Conservation (phyloP, 805 yeast genomes). For the Saccharomyces paradoxus region DNA sequence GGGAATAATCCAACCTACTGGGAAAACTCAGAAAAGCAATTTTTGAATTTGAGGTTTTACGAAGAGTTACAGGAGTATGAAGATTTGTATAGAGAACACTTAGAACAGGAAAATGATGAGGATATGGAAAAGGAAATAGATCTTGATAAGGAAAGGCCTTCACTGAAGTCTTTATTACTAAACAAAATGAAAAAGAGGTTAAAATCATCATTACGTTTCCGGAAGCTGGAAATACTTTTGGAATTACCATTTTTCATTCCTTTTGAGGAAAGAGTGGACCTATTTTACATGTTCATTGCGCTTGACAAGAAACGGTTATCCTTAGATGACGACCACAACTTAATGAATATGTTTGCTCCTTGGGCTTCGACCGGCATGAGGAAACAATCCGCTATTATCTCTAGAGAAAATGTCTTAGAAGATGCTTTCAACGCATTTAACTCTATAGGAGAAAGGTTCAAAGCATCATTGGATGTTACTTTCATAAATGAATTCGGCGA, state of each 20-base stretch:
- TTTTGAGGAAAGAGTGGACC: slow-evolving; percentile 62
- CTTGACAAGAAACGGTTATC: slow-evolving; percentile 38
- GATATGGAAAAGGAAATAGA: slow-evolving; percentile 36
- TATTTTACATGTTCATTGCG: slow-evolving; percentile 57
- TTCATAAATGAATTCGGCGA: slow-evolving; percentile 67
- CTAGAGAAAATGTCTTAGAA: slow-evolving; percentile 61
- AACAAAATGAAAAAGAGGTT: slow-evolving; percentile 17
- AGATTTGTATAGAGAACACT: slow-evolving; percentile 17
- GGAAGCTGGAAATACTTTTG: slow-evolving; percentile 44
- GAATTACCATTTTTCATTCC: slow-evolving; percentile 74
- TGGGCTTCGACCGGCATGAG: slow-evolving; percentile 11
- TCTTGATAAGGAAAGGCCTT: slow-evolving; percentile 6
- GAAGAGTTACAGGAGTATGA: slow-evolving; percentile 20
- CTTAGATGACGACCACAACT: slow-evolving; percentile 16
- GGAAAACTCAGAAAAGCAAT: slow-evolving; percentile 7
- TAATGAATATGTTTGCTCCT: slow-evolving; percentile 10
- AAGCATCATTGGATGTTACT: slow-evolving; percentile 50
- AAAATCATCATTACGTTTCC: slow-evolving; percentile 16
- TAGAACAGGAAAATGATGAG: slow-evolving; percentile 8
- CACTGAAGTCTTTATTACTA: slow-evolving; percentile 9
- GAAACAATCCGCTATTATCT: slow-evolving; percentile 42
- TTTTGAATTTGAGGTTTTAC: not conserved
- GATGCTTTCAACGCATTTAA: slow-evolving; percentile 65
- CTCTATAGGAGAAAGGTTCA: slow-evolving; percentile 47
- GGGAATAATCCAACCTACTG: slow-evolving; percentile 12